Evolutionary conservation across 306 rosid species (phyloP), one percentile per base, ranked within the genome.

Genomic region (Amphicarpaea edgeworthii): DNA sequence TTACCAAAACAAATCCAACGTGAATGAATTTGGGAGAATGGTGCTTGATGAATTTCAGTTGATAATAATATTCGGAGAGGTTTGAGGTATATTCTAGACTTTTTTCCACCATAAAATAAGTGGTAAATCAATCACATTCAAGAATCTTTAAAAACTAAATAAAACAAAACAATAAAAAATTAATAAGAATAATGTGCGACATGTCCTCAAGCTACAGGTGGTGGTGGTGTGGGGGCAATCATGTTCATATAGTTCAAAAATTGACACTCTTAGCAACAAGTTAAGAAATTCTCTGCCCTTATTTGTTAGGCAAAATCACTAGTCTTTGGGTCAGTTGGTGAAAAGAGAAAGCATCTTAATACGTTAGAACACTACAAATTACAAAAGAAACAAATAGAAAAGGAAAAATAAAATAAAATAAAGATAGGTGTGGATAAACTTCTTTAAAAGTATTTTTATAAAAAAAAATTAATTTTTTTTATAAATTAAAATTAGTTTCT

Each of bases 221-320:
- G 11, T 26, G 40, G 32, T 58, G 64, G 32, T 21, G 61, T 55
- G 61, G n/a, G n/a, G 7, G 61, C 61, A 55, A 55, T 53, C 14
- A 20, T 19, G 60, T 51, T 20, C 32, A 55, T 59, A 30, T 58
- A 5, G 37, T 30, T 28, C 21, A 28, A 59, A 26, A 19, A 58
- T 59, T 55, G 34, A 21, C 3, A 21, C 12, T 19, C 60, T 23
- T 20, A 11, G 60, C 60, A 53, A 55, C 32, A 21, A 55, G 30
- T 55, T 59, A 59, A 59, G 66, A 41, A 28, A 59, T 28, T 24
- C 17, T 58, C 28, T 2, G 8, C 61, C 9, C 64, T 26, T 12
- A 8, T 23, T 55, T 12, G 16, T 23, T 55, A 21, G 62, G 11
- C 40, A 7, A 2, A 26, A 26, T 58, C 19, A 58, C 40, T 21